Percentiles rank a stretch among this genome's conserved stretches.
Evolutionary conservation across 2,329 filamentous ascomycete genomes (phyloP).

Genomic region (Aspergillus fructus): DNA sequence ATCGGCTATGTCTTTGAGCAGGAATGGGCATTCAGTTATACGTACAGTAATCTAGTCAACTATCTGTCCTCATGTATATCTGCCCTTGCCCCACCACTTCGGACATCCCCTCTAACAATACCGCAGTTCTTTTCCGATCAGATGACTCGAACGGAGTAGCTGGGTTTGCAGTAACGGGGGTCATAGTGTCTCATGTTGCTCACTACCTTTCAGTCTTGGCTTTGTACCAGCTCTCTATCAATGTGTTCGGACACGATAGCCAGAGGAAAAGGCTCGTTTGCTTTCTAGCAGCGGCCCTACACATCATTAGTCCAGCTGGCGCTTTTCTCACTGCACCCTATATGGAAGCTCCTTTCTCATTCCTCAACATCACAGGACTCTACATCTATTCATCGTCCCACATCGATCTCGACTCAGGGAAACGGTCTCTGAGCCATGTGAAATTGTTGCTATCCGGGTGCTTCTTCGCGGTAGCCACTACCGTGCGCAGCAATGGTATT

Average conservation of each 20-base stretch:
- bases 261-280: constrained; percentile 31
- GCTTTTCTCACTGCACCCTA: constrained; percentile 88
- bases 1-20: constrained; percentile 61
- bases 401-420: constrained; percentile 31
- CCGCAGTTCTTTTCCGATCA: constrained; percentile 25
- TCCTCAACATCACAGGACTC: constrained; percentile 73
- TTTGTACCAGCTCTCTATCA: constrained; percentile 65
- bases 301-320: constrained; percentile 83
- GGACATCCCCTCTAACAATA: constrained; percentile 13
- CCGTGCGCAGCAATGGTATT: constrained; percentile 81
- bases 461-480: constrained; percentile 69
- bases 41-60: constrained; percentile 49
- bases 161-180: constrained; percentile 52
- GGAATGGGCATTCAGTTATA: constrained; percentile 66
- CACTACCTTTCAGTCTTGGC: constrained; percentile 75
- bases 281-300: constrained; percentile 69
- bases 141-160: constrained; percentile 21
- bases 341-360: constrained; percentile 74
- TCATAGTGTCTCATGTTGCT: constrained; percentile 67
- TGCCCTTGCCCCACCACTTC: neutral
- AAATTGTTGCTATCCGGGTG: constrained; percentile 63
- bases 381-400: constrained; percentile 61
- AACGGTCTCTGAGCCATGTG: constrained; percentile 39
- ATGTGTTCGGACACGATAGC: constrained; percentile 51
- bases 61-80: constrained; percentile 35